Conservation (phyloP, 2,329 filamentous ascomycete species). For the Colletotrichum sp. region DNA sequence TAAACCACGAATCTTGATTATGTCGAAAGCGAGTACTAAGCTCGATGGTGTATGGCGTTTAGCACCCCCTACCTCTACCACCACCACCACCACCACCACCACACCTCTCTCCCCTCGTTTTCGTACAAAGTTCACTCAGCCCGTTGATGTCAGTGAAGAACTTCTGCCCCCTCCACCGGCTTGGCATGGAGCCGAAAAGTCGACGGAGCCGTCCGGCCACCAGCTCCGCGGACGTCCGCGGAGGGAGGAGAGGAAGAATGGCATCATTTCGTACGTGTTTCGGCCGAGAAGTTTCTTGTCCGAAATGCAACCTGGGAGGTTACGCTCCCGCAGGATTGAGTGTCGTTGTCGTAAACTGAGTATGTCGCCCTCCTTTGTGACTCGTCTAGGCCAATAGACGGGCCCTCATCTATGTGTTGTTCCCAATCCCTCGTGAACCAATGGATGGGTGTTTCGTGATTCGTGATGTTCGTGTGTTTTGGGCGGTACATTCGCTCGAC, state of each 20-base stretch:
- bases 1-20: not conserved
- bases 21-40: not conserved
- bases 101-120: not conserved
- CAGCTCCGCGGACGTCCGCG: not conserved
- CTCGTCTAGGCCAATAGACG: not conserved
- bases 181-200: not conserved
- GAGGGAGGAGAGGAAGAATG: not conserved
- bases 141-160: not conserved
- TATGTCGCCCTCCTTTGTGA: not conserved
- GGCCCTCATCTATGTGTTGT: not conserved
- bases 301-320: not conserved
- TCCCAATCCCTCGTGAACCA: fast-evolving
- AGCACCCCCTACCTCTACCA: not conserved
- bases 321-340: fast-evolving
- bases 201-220: not conserved
- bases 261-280: not conserved
- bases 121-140: not conserved
- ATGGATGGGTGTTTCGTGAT: not conserved
- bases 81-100: not conserved
- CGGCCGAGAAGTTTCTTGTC: not conserved
- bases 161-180: not conserved
- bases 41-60: not conserved
- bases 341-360: not conserved
- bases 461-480: not conserved
- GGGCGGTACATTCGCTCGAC: not conserved